Percentiles rank a stretch among this genome's conserved stretches.
Evolutionary conservation across 371 early-diverging fungal species (phyloP).

Genomic region (Mucor sp.): DNA sequence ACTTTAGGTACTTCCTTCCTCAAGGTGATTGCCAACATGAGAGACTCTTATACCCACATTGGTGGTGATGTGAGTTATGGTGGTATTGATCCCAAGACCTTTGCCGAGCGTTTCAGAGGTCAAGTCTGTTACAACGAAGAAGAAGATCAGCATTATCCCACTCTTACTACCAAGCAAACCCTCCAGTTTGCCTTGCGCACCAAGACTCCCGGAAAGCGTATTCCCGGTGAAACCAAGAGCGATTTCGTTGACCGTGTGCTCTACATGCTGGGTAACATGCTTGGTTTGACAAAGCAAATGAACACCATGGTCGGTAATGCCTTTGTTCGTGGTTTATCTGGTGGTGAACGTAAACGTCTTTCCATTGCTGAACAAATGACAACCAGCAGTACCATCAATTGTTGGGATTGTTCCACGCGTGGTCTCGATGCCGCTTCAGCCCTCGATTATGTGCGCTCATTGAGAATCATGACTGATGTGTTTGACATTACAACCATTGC

Average conservation of each 20-base stretch:
- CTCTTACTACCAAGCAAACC: constrained; percentile 68
- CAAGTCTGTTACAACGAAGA: constrained; percentile 72
- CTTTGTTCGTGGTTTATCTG: constrained; percentile 79
- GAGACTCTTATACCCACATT: constrained; percentile 57
- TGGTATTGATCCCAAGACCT: constrained; percentile 59
- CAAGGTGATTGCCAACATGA: constrained; percentile 65
- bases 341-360: constrained; percentile 88
- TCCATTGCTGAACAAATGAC: constrained; percentile 89
- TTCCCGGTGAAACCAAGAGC: constrained; percentile 40
- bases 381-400: constrained; percentile 68
- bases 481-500: constrained; percentile 67
- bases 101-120: constrained; percentile 56
- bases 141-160: constrained; percentile 72
- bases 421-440: constrained; percentile 93
- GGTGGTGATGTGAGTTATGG: constrained; percentile 64
- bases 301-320: constrained; percentile 86
- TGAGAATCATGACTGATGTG: constrained; percentile 69
- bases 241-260: constrained; percentile 50
- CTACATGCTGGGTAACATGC: constrained; percentile 65
- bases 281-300: constrained; percentile 73
- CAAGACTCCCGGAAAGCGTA: constrained; percentile 63
- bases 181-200: constrained; percentile 64
- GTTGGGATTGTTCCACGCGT: constrained; percentile 88
- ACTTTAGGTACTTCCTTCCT: too few species aligned
- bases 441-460: constrained; percentile 70